Evolutionary conservation across 2,329 filamentous ascomycete species (phyloP), one percentile per base, ranked within the genome.

Genomic region (Polychaeton citri): DNA sequence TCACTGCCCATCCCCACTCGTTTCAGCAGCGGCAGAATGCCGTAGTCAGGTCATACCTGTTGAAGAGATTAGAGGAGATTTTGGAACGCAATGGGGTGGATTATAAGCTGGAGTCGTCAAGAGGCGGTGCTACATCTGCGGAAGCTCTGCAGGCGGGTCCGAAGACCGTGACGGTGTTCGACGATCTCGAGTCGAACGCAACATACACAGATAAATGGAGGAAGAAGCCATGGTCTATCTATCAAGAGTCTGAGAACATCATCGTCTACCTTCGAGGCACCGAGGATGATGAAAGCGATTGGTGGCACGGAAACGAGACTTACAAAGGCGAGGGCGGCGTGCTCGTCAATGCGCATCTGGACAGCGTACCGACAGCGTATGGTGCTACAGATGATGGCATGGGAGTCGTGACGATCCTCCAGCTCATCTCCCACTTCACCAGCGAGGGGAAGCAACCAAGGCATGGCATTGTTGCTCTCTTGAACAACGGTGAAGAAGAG

Each of bases 401-500:
- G 42, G 86, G 86, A 19, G 84, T 92, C 16, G 76, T 93, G n/a
- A 81, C 81, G 1, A 66, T 88, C 30, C 68, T 96, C 33, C 86
- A 95, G 56, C 65, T 96, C 33, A 70, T 96, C 42, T 82, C 79
- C 43, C 84, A 94, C 59, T 95, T 93, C 54, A 86, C 84, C 1
- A 62, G 72, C 0, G 34, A 42, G 10, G 76, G 70, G 19, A 75
- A 82, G 44, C 76, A 76, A 51, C 87, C 87, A 2, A 79, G 76
- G 50, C 75, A 79, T 46, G 88, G 87, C 2, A 71, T 98, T 30
- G 74, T 96, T 10, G 70, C 85, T 7, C 69, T 96, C 19, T 71
- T 96, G 53, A 98, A 98, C 66, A 95, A 96, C 52, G 88, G 82
- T 21, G 90, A 98, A 54, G 90, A 98, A 55, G 88, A 96, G 51